phyloP scores from a whole-genome alignment of 2,329 filamentous ascomycete genomes.

The Harringtonia lauricola region DNA sequence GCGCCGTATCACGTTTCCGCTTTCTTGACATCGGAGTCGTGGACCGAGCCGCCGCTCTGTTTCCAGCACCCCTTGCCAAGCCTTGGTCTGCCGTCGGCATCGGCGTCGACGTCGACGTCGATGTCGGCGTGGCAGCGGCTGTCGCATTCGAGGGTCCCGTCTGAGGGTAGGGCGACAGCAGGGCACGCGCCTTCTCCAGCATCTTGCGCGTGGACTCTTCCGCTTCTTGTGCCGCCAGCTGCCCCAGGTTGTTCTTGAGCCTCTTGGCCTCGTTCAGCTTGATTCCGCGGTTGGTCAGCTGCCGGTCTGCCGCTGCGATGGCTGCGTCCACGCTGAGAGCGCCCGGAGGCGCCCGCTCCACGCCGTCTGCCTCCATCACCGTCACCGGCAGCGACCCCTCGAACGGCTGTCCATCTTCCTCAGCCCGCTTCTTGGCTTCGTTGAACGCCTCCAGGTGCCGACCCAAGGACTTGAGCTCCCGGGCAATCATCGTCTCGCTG shows the following conservation, averaged over 20 bases:
- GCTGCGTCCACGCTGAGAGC: constrained; percentile 45
- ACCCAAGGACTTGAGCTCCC: constrained; percentile 61
- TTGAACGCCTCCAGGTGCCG: constrained; percentile 54
- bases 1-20: constrained; percentile 22
- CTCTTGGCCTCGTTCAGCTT: constrained; percentile 71
- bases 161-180: constrained; percentile 15
- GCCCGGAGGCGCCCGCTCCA: constrained; percentile 44
- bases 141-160: background rate
- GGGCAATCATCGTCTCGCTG: constrained; percentile 74
- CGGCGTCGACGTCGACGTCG: too few species aligned
- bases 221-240: constrained; percentile 51
- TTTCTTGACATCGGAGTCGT: constrained; percentile 13
- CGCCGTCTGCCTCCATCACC: constrained; percentile 36
- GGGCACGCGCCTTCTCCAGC: constrained; percentile 16
- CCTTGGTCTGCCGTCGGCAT: background rate
- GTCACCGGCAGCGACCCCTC: constrained; percentile 30
- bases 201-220: constrained; percentile 24
- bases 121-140: background rate
- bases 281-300: constrained; percentile 62
- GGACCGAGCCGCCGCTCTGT: background rate
- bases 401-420: constrained; percentile 54
- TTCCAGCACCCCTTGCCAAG: background rate
- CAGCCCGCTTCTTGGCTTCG: constrained; percentile 51
- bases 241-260: constrained; percentile 52
- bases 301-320: constrained; percentile 48